Base-by-base conservation (phyloP, 345 rosid genomes). In the Cardiospermum halicacabum region DNA sequence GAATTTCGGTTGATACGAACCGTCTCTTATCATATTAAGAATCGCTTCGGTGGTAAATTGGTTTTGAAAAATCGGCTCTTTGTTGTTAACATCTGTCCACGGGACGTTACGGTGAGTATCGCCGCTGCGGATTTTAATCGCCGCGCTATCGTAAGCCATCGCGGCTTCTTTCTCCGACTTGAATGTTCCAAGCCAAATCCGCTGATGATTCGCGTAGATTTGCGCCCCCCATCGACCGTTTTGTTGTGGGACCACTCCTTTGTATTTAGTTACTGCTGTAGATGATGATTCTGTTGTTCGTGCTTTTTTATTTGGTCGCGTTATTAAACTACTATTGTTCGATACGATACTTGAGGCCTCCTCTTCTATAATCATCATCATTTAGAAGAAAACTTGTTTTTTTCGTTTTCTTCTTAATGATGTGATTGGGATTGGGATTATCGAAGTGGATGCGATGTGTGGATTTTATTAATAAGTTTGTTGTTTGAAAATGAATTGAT, bases 141-240 rank as follows among this genome's bases (percentile, higher is more conserved):
- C 76, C 0, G 88, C 88, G 48, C 87, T 85, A 43, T 87, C 94
- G 53, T 87, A 87, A 2, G 88, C 85, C 65, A 78, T 66, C 3
- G 94, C 90, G 1, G 94, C 94, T 58, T 85, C 90, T 22, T 43
- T 65, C 36, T 69, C 82, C 4, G 82, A 65, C 64, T 82, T 84
- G 66, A 88, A 88, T 28, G 96, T 88, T 0, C 92, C 96, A 0
- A 88, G 85, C 89, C 96, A 88, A 21, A 84, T 78, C 47, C 88
- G 74, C 12, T 57, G 51, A 60, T 79, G 83, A 34, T 84, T 76
- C 30, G 79, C 77, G 53, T 85, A 85, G 53, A 85, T 85, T 74
- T 85, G 96, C 25, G 86, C 84, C 0, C 92, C 96, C 86, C 86
- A 88, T 25, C 76, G 73, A 18, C 92, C 91, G 32, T 82, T 80